Evolutionary conservation across 2,329 filamentous ascomycete species (phyloP).

Genomic region (Botryotinia calthae): DNA sequence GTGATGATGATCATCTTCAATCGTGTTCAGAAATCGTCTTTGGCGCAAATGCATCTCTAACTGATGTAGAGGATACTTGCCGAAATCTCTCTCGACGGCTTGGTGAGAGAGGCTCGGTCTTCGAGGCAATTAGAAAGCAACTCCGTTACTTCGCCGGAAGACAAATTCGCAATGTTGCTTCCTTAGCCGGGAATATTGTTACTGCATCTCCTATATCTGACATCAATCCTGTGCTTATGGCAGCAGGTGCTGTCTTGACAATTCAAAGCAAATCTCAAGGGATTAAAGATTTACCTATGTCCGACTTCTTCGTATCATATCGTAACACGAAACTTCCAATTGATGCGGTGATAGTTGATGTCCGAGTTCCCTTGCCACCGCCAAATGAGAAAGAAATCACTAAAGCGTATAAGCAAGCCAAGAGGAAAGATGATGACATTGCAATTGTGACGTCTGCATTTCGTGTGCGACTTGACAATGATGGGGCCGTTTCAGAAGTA

Average conservation of each 20-base stretch:
- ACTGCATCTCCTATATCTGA: constrained; percentile 96
- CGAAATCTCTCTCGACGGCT: constrained; percentile 29
- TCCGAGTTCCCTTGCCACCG: constrained; percentile 73
- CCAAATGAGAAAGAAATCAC: constrained; percentile 73
- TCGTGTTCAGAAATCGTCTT: constrained; percentile 45
- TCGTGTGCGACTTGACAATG: constrained; percentile 66
- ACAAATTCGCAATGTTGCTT: constrained; percentile 93
- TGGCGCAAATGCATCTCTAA: constrained; percentile 85
- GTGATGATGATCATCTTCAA: constrained; percentile 66
- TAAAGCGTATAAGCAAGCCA: constrained; percentile 89
- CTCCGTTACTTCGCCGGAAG: constrained; percentile 89
- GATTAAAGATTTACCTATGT: constrained; percentile 64
- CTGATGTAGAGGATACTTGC: constrained; percentile 71
- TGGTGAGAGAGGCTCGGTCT: constrained; percentile 69
- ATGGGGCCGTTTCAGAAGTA: constrained; percentile 66
- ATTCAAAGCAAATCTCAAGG: constrained; percentile 55
- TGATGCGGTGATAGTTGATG: constrained; percentile 77
- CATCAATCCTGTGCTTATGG: constrained; percentile 87
- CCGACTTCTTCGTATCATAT: constrained; percentile 86
- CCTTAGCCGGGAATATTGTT: constrained; percentile 86
- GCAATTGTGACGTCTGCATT: constrained; percentile 90
- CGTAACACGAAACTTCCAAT: constrained; percentile 76
- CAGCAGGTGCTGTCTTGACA: constrained; percentile 74
- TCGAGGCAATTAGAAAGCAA: constrained; percentile 79
- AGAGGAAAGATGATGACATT: constrained; percentile 95